These are phyloP conservation scores for Citrullus amarus DNA, from an alignment of 306 rosid species.

Conservation along the genomic window DNA sequence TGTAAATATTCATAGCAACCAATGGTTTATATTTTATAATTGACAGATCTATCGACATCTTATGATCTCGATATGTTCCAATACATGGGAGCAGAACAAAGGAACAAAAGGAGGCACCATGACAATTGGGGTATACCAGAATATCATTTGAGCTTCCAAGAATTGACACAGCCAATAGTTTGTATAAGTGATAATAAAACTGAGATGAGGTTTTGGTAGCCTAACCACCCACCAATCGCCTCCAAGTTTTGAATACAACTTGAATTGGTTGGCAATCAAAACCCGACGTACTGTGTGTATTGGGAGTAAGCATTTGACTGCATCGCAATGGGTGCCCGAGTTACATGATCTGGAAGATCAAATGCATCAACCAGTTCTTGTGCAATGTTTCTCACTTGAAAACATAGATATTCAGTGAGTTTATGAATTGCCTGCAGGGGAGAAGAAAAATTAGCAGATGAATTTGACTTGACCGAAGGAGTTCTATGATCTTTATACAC, in stretches of 20 bases:
- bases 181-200: not conserved
- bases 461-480: not conserved
- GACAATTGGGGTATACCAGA: not conserved
- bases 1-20: not conserved
- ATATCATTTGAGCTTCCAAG: not conserved
- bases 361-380: slow-evolving; percentile 73
- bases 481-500: not conserved
- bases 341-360: slow-evolving; percentile 73
- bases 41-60: not conserved
- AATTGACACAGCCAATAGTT: not conserved
- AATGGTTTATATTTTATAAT: not conserved
- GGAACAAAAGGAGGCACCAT: not conserved
- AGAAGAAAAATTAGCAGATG: not conserved
- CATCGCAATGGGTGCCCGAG: slow-evolving; percentile 86
- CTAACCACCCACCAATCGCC: not conserved
- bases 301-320: slow-evolving; percentile 73
- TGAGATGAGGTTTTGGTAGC: not conserved
- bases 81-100: not conserved
- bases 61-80: not conserved
- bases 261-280: slow-evolving; percentile 15
- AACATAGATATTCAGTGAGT: slow-evolving; percentile 66
- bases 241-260: not conserved
- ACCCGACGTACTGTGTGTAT: slow-evolving; percentile 66
- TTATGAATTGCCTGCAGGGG: slow-evolving; percentile 76
- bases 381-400: slow-evolving; percentile 82